Percentiles rank a stretch among this genome's conserved stretches.
Conservation (phyloP, 108 stramenopile species). For the Nitzschia inconspicua region DNA sequence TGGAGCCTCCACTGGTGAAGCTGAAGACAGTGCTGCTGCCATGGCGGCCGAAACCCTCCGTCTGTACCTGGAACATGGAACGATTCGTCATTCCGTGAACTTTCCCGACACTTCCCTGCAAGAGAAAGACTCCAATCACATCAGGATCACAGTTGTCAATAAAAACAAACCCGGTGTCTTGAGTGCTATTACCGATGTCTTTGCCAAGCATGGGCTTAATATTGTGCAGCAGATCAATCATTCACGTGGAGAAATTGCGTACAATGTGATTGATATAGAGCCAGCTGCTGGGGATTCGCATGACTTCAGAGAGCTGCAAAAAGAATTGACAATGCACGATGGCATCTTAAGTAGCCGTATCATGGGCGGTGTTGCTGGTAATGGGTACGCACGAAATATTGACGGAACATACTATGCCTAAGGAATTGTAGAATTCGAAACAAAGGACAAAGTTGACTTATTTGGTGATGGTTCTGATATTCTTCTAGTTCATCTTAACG, state of each 20-base stretch:
- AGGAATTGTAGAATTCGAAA: too few species aligned
- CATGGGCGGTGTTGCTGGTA: conserved; percentile 44
- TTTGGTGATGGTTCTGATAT: neutral
- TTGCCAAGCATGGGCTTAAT: conserved; percentile 55
- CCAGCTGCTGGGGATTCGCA: conserved; percentile 17
- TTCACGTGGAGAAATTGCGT: conserved; percentile 58
- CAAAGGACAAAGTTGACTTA: too few species aligned
- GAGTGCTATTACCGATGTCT: conserved; percentile 47
- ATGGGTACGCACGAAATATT: conserved; percentile 53
- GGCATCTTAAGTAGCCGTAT: conserved; percentile 56
- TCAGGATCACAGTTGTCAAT: conserved; percentile 63
- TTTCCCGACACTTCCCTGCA: conserved; percentile 49
- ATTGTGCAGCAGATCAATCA: conserved; percentile 77
- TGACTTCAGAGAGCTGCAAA: conserved; percentile 50
- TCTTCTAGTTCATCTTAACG: neutral
- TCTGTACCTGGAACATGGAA: conserved; percentile 59
- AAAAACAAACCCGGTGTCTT: conserved; percentile 65
- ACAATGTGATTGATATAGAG: conserved; percentile 72
- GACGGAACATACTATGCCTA: conserved; percentile 42
- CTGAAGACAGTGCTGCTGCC: conserved; percentile 57
- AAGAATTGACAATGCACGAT: conserved; percentile 63
- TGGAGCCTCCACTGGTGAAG: conserved; percentile 81
- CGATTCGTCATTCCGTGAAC: conserved; percentile 68
- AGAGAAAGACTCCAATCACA: conserved; percentile 12
- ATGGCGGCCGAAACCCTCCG: conserved; percentile 69